These are phyloP conservation scores for Rhododendron molle DNA, from an alignment of 148 eudicot genomes.

Conservation along the genomic window DNA sequence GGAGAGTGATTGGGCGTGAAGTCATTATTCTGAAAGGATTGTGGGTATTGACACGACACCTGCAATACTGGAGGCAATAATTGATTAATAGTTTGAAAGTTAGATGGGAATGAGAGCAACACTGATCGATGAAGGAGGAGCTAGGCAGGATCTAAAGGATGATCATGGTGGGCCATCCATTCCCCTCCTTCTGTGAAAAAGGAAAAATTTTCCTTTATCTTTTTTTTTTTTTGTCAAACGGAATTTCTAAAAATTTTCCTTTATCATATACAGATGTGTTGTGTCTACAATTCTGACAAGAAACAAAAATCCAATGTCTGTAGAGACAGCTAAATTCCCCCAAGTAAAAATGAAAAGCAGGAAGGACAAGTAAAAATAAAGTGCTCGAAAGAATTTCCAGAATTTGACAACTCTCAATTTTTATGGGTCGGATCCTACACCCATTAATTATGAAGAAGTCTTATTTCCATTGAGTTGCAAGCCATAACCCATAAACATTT, in stretches of 20 bases:
- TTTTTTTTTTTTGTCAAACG: no score
- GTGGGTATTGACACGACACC: constrained; percentile 1
- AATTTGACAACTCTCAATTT: no score
- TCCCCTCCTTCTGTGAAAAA: not conserved
- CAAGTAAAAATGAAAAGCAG: no score
- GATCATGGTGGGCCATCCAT: constrained; percentile 3
- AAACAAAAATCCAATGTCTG: not conserved
- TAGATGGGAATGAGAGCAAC: constrained; percentile 1
- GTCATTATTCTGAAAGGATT: not conserved
- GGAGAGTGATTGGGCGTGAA: not conserved
- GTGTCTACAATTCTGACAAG: not conserved
- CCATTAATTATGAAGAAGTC: no score
- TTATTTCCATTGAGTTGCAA: no score
- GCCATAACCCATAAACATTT: no score
- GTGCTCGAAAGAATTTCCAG: no score
- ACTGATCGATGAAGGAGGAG: not conserved
- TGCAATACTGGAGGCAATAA: not conserved
- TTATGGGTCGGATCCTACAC: no score
- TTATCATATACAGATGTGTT: not conserved
- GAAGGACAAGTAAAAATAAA: no score
- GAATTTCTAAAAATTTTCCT: no score
- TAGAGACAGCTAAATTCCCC: no score
- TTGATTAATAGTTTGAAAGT: constrained; percentile 5
- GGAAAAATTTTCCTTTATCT: no score
- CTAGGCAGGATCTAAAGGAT: not conserved